Percentiles rank a stretch among this genome's conserved stretches.
phyloP scores from a whole-genome alignment of 2,329 filamentous ascomycete genomes.

The Aspergillus sclerotialis region DNA sequence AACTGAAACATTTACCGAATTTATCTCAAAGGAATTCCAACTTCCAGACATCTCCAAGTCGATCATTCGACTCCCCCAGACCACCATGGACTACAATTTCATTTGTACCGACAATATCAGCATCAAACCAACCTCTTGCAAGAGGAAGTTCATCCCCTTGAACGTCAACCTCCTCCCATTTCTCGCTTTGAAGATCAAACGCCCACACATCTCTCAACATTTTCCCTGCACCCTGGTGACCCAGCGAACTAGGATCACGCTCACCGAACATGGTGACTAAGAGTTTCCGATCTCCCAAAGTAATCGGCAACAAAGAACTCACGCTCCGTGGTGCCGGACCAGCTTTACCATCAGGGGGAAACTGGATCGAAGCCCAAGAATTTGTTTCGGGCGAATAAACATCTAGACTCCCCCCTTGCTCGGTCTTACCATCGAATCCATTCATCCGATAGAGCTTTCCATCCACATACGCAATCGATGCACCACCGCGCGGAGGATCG shows the following conservation, averaged over 20 bases:
- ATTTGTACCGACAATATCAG: constrained; percentile 32
- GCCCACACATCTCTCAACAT: constrained; percentile 49
- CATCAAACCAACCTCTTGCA: constrained; percentile 49
- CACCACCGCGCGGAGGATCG: constrained; percentile 58
- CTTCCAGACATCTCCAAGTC: constrained; percentile 46
- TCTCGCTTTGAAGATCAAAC: constrained; percentile 29
- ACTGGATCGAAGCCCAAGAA: constrained; percentile 30
- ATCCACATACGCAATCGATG: constrained; percentile 58
- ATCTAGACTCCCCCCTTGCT: constrained; percentile 67
- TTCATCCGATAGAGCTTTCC: constrained; percentile 70
- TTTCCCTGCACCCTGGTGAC: constrained; percentile 50
- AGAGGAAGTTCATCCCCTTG: constrained; percentile 24
- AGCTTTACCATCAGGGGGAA: constrained; percentile 34
- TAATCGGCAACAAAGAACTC: constrained; percentile 37
- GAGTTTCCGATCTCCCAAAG: constrained; percentile 24
- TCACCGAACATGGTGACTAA: constrained; percentile 50
- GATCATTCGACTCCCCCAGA: constrained; percentile 45
- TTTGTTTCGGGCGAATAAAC: constrained; percentile 40
- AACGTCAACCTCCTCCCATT: constrained; percentile 27
- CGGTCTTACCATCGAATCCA: constrained; percentile 64
- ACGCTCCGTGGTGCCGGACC: constrained; percentile 48
- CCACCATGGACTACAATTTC: constrained; percentile 45
- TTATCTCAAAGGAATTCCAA: no score
- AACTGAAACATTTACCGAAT: no score
- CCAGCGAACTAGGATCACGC: constrained; percentile 45